Conservation (phyloP, 306 rosid species). For the Citrullus amarus region DNA sequence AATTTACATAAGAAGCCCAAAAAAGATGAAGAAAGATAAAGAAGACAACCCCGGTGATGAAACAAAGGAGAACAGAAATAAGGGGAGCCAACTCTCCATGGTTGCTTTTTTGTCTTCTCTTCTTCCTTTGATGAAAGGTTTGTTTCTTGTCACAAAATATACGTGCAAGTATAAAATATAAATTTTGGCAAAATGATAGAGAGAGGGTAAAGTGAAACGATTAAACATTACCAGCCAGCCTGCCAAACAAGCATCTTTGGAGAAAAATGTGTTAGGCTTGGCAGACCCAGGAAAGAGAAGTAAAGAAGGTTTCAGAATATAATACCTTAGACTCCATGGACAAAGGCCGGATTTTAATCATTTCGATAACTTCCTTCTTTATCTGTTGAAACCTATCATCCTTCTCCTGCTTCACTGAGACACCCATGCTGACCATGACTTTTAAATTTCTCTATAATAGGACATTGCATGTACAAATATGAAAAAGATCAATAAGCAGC, state of each 20-base stretch:
- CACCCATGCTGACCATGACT: slow-evolving; percentile 78
- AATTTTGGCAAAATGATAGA: not conserved
- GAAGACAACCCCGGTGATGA: too few relatives aligned
- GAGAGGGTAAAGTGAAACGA: not conserved
- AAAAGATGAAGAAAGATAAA: too few relatives aligned
- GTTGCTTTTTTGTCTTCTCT: not conserved
- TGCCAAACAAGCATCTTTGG: slow-evolving; percentile 1
- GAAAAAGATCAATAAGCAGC: slow-evolving; percentile 9
- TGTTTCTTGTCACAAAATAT: not conserved
- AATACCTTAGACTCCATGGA: slow-evolving; percentile 61
- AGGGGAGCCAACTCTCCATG: not conserved
- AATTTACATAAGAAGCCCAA: too few relatives aligned
- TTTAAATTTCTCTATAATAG: slow-evolving; percentile 78
- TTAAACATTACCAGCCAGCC: not conserved
- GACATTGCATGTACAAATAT: slow-evolving; percentile 24
- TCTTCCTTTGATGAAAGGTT: not conserved
- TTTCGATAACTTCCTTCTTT: slow-evolving; percentile 81
- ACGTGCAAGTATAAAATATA: not conserved
- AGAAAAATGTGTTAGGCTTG: not conserved
- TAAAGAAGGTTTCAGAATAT: slow-evolving; percentile 1
- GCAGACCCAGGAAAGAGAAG: not conserved
- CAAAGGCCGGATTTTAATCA: slow-evolving; percentile 54
- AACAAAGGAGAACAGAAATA: too few relatives aligned
- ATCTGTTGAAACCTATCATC: slow-evolving; percentile 73
- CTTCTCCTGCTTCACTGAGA: slow-evolving; percentile 83